phyloP scores from a whole-genome alignment of 495 filamentous ascomycete species.

The Oleoguttula mirabilis region DNA sequence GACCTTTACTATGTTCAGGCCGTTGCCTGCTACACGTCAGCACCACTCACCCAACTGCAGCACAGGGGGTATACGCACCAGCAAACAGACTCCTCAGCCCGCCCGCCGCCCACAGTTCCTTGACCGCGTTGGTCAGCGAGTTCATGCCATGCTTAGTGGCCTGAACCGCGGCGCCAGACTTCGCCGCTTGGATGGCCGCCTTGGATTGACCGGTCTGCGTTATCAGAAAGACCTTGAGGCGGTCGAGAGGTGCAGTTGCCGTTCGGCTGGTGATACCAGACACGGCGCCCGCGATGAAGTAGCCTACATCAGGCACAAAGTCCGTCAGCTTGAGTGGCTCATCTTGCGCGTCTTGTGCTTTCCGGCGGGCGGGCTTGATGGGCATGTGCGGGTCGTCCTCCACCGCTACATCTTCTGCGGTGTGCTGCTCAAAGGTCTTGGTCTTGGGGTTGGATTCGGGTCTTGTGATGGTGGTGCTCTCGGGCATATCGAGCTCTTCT shows the following conservation, averaged over 20 bases:
- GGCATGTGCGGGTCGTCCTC: conserved; percentile 17
- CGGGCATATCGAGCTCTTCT: background rate
- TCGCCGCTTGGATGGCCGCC: conserved; percentile 52
- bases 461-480: background rate
- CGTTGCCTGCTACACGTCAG: conserved; percentile 67
- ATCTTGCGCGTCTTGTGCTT: too few species aligned
- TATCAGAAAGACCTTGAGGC: conserved; percentile 93
- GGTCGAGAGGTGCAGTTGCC: conserved; percentile 88
- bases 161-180: conserved; percentile 53
- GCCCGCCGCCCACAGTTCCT: conserved; percentile 70
- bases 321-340: conserved; percentile 40
- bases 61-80: conserved; percentile 51
- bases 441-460: background rate
- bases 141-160: conserved; percentile 54
- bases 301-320: conserved; percentile 67
- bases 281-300: conserved; percentile 81
- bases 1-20: conserved; percentile 91
- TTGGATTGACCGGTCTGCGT: conserved; percentile 62
- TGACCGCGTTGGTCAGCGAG: conserved; percentile 58
- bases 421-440: conserved; percentile 32
- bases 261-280: conserved; percentile 67
- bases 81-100: conserved; percentile 91
- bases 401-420: conserved; percentile 16
- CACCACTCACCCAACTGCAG: background rate
- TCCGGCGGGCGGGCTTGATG: conserved; percentile 17